A percentile compares a stretch with the other conserved stretches of the same genome.
Conservation (phyloP, 2,329 filamentous ascomycete genomes). For the Monilinia polystroma region DNA sequence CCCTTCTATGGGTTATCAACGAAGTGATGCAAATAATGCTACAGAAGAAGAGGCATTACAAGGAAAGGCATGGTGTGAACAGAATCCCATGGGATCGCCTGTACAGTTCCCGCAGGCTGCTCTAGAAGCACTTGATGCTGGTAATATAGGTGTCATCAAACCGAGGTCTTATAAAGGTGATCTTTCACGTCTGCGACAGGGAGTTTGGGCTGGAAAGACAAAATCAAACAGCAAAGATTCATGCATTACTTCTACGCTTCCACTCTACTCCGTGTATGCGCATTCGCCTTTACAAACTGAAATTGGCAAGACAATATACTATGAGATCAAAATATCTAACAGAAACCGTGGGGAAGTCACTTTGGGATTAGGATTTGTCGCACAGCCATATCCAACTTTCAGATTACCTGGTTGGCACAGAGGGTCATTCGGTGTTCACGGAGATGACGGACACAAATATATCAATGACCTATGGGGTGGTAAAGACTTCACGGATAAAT, state of each 20-base stretch:
- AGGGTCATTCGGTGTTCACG: constrained; percentile 71
- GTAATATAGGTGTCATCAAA: constrained; percentile 55
- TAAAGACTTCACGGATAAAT: constrained; percentile 63
- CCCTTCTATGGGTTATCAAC: constrained; percentile 64
- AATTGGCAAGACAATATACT: constrained; percentile 62
- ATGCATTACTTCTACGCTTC: constrained; percentile 65
- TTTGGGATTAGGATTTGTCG: constrained; percentile 68
- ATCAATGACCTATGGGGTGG: constrained; percentile 75
- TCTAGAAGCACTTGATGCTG: constrained; percentile 48
- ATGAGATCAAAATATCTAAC: constrained; percentile 60
- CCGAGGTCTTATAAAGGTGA: constrained; percentile 51
- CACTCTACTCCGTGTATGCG: constrained; percentile 62
- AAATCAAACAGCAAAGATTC: constrained; percentile 54
- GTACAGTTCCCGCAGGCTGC: constrained; percentile 50
- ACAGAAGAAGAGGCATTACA: constrained; percentile 60
- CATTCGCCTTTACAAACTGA: constrained; percentile 54
- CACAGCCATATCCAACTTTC: constrained; percentile 74
- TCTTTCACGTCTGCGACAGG: constrained; percentile 48
- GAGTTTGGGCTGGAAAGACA: constrained; percentile 52
- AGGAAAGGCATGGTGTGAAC: constrained; percentile 64
- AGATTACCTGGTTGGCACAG: constrained; percentile 80
- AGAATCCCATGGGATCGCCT: constrained; percentile 58
- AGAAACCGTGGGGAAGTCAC: constrained; percentile 46
- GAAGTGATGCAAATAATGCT: constrained; percentile 68
- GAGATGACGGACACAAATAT: constrained; percentile 75